Conservation (phyloP, 2,329 filamentous ascomycete species). For the Xylogone sp. region DNA sequence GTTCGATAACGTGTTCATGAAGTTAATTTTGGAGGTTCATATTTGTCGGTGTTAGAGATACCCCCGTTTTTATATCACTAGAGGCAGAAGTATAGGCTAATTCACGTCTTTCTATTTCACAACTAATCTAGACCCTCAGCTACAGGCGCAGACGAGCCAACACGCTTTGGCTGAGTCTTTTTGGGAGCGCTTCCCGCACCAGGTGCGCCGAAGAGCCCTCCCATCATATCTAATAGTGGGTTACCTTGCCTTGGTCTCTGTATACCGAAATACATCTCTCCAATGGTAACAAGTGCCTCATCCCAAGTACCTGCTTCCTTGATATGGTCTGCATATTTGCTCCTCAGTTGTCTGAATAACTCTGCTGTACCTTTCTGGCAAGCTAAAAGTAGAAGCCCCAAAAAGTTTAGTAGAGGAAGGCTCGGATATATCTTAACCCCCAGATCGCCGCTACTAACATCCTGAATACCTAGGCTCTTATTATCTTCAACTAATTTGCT, state of each 20-base stretch:
- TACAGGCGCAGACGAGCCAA: conserved; percentile 41
- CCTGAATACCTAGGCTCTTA: conserved; percentile 65
- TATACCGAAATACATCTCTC: conserved; percentile 96
- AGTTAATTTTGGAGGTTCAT: neutral
- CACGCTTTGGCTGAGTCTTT: conserved; percentile 31
- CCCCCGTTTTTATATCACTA: conserved; percentile 15
- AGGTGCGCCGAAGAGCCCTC: conserved; percentile 82
- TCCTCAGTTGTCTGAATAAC: conserved; percentile 75
- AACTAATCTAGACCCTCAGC: conserved; percentile 57
- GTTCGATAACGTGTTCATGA: conserved; percentile 9
- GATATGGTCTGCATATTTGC: conserved; percentile 76
- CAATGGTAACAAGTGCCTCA: conserved; percentile 79
- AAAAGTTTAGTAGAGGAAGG: conserved; percentile 91
- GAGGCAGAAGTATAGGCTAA: conserved; percentile 3
- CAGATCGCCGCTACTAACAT: conserved; percentile 69
- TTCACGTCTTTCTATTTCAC: neutral
- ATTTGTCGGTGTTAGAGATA: conserved; percentile 17
- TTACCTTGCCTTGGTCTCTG: conserved; percentile 85
- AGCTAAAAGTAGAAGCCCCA: conserved; percentile 77
- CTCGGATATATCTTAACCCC: conserved; percentile 84
- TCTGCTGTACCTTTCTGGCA: conserved; percentile 74
- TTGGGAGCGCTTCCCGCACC: conserved; percentile 46
- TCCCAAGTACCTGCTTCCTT: conserved; percentile 76
- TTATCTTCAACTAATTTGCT: conserved; percentile 56
- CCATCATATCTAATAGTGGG: conserved; percentile 97